These are phyloP conservation scores for Cercophora newfieldiana DNA, from an alignment of 495 filamentous ascomycete genomes.

Conservation along the genomic window DNA sequence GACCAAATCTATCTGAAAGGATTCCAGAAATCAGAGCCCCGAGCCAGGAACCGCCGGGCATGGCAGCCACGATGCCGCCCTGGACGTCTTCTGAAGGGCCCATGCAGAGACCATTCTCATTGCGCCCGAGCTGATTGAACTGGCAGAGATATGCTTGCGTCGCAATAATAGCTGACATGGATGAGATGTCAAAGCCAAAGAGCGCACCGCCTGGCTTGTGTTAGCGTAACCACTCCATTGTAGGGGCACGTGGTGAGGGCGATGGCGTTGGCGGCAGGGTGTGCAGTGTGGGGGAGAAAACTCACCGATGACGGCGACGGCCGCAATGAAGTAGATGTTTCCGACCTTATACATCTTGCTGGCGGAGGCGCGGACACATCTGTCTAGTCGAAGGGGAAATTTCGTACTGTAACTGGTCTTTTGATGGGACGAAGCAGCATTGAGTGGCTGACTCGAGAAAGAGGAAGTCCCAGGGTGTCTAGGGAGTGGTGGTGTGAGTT, in stretches of 20 bases:
- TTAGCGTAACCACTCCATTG: constrained; percentile 15
- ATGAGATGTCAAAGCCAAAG: constrained; percentile 81
- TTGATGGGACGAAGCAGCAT: not conserved
- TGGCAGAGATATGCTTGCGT: constrained; percentile 63
- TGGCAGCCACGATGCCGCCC: constrained; percentile 66
- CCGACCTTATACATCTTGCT: constrained; percentile 53
- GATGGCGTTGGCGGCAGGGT: not conserved
- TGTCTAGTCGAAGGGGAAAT: not conserved
- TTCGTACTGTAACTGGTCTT: not conserved
- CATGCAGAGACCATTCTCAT: constrained; percentile 42
- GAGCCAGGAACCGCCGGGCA: constrained; percentile 76
- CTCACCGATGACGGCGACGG: constrained; percentile 65
- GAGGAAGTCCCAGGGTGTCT: not conserved
- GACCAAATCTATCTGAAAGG: constrained; percentile 65
- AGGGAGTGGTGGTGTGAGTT: not conserved
- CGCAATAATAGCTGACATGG: constrained; percentile 75
- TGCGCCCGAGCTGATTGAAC: constrained; percentile 54
- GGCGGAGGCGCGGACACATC: too few species aligned
- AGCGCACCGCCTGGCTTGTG: constrained; percentile 63
- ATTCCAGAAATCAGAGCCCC: constrained; percentile 67
- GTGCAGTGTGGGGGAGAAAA: constrained; percentile 9
- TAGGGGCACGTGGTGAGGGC: not conserved
- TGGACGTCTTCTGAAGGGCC: constrained; percentile 52
- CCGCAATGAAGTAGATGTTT: constrained; percentile 73
- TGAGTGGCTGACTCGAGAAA: not conserved